phyloP scores from a whole-genome alignment of 345 rosid genomes.

The Lepidium didymum region DNA sequence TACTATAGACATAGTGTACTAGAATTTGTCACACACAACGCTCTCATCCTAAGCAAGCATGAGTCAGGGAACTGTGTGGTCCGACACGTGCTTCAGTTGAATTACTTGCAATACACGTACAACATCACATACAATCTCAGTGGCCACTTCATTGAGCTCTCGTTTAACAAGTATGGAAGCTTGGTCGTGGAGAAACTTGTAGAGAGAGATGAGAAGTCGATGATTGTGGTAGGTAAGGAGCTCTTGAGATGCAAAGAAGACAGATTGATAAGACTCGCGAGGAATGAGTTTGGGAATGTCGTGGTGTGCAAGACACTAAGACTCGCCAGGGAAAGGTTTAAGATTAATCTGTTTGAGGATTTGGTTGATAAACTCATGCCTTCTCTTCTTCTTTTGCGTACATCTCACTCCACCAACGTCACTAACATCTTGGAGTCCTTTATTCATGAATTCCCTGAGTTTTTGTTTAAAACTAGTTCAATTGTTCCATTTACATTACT shows the following conservation, averaged over 20 bases:
- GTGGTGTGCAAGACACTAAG: background rate
- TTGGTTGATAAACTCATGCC: background rate
- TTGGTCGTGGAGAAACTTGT: background rate
- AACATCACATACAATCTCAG: background rate
- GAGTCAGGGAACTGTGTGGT: constrained; percentile 10
- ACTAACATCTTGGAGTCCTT: background rate
- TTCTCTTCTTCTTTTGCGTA: background rate
- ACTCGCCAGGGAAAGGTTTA: background rate
- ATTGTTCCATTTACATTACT: too few species aligned
- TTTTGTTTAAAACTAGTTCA: too few species aligned
- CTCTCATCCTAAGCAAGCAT: background rate
- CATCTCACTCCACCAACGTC: background rate
- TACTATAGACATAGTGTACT: background rate
- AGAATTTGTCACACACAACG: background rate
- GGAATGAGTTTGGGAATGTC: background rate
- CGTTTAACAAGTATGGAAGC: background rate
- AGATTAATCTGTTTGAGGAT: background rate
- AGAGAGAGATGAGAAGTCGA: background rate
- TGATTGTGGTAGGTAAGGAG: background rate
- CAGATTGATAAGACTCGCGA: background rate
- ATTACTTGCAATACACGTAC: background rate
- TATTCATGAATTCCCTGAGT: too few species aligned
- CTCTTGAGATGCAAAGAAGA: background rate
- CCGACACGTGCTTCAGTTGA: background rate
- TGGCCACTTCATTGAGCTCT: background rate